Evolutionary conservation across 1,284 basidiomycete genomes (phyloP).

Genomic region (Anthracocystis panici-leucophaei): DNA sequence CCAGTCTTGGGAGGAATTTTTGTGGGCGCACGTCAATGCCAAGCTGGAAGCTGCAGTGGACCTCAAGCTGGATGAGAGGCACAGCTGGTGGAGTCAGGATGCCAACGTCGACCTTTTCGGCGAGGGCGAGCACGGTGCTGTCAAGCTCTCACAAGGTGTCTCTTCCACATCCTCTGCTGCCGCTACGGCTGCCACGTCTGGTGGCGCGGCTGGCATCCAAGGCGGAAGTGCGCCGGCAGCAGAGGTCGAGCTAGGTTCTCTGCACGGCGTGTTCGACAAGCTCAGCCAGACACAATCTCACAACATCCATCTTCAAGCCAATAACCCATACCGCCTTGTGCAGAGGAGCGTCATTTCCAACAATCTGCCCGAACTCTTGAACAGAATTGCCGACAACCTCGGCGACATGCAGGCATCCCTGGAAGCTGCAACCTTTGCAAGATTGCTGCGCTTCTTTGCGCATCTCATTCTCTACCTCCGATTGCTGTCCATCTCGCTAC

Average conservation of each 20-base stretch:
- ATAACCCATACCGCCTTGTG: conserved; percentile 85
- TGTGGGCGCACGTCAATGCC: conserved; percentile 90
- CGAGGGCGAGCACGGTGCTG: conserved; percentile 50
- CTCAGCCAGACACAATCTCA: conserved; percentile 60
- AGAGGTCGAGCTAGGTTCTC: conserved; percentile 29
- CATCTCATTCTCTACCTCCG: conserved; percentile 92
- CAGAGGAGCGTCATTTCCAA: conserved; percentile 88
- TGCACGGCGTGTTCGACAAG: conserved; percentile 60
- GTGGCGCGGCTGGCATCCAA: conserved; percentile 11
- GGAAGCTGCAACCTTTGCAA: conserved; percentile 60
- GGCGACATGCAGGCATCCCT: conserved; percentile 51
- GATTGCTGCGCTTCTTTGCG: conserved; percentile 85
- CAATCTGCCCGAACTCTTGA: conserved; percentile 73
- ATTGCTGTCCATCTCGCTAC: conserved; percentile 75
- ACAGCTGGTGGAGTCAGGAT: conserved; percentile 70
- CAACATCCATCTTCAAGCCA: conserved; percentile 71
- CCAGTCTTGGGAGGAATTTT: conserved; percentile 86
- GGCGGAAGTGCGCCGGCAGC: conserved; percentile 3
- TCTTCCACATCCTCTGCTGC: conserved; percentile 24
- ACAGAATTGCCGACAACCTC: conserved; percentile 58
- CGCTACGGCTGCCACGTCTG: conserved; percentile 16
- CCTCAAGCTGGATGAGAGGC: conserved; percentile 69
- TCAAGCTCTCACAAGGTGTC: conserved; percentile 45
- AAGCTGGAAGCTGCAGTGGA: conserved; percentile 85
- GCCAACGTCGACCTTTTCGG: conserved; percentile 40